Conservation (phyloP, 208 protist genomes). For the Leishmania tarentolae region DNA sequence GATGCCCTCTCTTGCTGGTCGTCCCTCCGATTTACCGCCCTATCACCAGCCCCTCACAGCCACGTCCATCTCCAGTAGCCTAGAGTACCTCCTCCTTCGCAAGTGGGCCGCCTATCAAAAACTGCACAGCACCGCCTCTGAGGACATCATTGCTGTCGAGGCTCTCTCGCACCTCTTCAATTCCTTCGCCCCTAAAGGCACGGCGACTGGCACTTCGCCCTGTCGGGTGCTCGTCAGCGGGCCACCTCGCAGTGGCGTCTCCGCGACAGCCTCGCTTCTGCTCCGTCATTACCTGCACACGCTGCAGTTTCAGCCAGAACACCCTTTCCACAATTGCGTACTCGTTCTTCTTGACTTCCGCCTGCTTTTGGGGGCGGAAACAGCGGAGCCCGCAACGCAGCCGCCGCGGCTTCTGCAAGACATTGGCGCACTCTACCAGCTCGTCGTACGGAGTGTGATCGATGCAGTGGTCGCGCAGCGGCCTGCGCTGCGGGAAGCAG, state of each 20-base stretch:
- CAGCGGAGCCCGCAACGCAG: neutral
- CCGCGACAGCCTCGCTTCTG: slow-evolving; percentile 47
- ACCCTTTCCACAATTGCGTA: slow-evolving; percentile 41
- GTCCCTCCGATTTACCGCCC: neutral
- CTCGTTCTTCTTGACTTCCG: slow-evolving; percentile 62
- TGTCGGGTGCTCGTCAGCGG: slow-evolving; percentile 61
- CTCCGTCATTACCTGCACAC: slow-evolving; percentile 30
- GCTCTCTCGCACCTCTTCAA: slow-evolving; percentile 18
- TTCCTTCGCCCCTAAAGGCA: neutral
- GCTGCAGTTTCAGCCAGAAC: slow-evolving; percentile 27
- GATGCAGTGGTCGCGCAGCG: slow-evolving; percentile 67
- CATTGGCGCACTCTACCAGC: slow-evolving; percentile 49
- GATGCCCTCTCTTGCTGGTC: neutral
- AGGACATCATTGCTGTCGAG: slow-evolving; percentile 26
- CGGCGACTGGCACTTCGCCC: neutral
- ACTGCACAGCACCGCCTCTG: slow-evolving; percentile 22
- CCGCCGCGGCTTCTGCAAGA: slow-evolving; percentile 31
- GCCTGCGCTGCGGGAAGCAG: slow-evolving; percentile 43
- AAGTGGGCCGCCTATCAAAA: slow-evolving; percentile 35
- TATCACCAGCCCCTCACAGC: slow-evolving; percentile 15
- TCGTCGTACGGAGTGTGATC: slow-evolving; percentile 51
- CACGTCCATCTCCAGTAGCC: slow-evolving; percentile 19
- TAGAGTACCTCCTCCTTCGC: slow-evolving; percentile 34
- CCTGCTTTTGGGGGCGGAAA: slow-evolving; percentile 36
- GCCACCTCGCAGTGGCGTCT: slow-evolving; percentile 69